phyloP scores from a whole-genome alignment of 345 rosid genomes.

The Gynandropsis gynandra region DNA sequence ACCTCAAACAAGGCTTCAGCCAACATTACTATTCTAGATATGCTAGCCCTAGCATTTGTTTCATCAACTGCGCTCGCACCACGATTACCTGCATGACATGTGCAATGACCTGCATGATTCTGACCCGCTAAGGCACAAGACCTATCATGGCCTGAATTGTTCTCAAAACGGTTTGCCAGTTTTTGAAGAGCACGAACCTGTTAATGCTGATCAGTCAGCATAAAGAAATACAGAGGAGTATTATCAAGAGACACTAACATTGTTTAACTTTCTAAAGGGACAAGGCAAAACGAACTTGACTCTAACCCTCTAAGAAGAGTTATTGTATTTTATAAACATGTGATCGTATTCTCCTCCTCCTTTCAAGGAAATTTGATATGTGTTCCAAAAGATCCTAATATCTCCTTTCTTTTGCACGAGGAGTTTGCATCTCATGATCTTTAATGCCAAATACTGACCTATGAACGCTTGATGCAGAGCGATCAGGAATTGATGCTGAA shows the following conservation, averaged over 20 bases:
- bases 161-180: slow-evolving; percentile 86
- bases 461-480: slow-evolving; percentile 40
- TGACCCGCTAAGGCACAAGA: slow-evolving; percentile 85
- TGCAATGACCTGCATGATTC: slow-evolving; percentile 75
- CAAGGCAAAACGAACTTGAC: too few relatives aligned
- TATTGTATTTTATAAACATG: slow-evolving; percentile 51
- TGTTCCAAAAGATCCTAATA: slow-evolving; percentile 79
- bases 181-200: slow-evolving; percentile 96
- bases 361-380: slow-evolving; percentile 82
- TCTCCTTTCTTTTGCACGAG: slow-evolving; percentile 68
- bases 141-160: slow-evolving; percentile 76
- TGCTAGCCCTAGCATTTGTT: too few relatives aligned
- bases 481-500: slow-evolving; percentile 34
- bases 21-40: too few relatives aligned
- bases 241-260: too few relatives aligned
- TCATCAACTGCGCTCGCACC: too few relatives aligned
- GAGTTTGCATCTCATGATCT: slow-evolving; percentile 49
- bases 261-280: too few relatives aligned
- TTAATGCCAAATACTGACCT: slow-evolving; percentile 44
- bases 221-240: not conserved
- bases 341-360: slow-evolving; percentile 89
- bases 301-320: slow-evolving; percentile 1
- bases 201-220: not conserved
- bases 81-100: too few relatives aligned
- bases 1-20: too few relatives aligned